phyloP scores from a whole-genome alignment of 805 yeast species.

The Starmerella potacharoeniae region DNA sequence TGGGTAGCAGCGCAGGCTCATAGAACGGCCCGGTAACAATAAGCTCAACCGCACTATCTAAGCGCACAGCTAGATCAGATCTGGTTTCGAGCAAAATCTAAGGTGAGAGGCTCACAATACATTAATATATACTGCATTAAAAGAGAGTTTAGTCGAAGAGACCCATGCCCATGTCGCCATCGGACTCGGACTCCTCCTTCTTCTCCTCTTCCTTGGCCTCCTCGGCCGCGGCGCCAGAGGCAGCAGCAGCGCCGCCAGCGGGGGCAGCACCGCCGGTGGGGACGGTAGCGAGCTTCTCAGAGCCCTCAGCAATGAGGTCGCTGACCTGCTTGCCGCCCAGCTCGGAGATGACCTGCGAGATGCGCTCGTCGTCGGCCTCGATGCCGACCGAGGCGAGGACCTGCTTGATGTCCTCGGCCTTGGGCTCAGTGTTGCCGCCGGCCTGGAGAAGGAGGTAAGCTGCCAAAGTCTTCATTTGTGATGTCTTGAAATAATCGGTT shows the following conservation, averaged over 20 bases:
- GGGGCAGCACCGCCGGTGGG: conserved; percentile 98
- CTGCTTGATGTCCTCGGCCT: conserved; percentile 80
- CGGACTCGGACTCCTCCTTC: conserved; percentile 44
- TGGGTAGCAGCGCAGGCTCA: too few relatives aligned
- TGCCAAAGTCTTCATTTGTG: conserved; percentile 87
- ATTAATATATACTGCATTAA: background rate
- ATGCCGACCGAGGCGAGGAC: conserved; percentile 91
- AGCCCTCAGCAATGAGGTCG: conserved; percentile 89
- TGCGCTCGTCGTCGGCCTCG: conserved; percentile 84
- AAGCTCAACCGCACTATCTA: too few relatives aligned
- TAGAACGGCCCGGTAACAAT: too few relatives aligned
- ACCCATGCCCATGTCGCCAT: conserved; percentile 45
- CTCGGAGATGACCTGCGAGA: conserved; percentile 67
- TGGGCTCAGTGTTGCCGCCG: conserved; percentile 92
- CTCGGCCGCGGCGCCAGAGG: conserved; percentile 58
- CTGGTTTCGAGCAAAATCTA: background rate
- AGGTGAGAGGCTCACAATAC: background rate
- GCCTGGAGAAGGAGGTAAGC: conserved; percentile 97
- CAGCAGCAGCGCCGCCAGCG: conserved; percentile 58
- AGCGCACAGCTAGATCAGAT: too few relatives aligned
- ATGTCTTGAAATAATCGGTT: conserved; percentile 28
- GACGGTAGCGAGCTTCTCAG: conserved; percentile 90
- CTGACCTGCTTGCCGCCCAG: conserved; percentile 86
- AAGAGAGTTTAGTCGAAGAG: conserved; percentile 74
- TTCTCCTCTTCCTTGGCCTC: conserved; percentile 63